These are phyloP conservation scores for Suillus alpinus DNA, from an alignment of 768 basidiomycete species.

Conservation along the genomic window DNA sequence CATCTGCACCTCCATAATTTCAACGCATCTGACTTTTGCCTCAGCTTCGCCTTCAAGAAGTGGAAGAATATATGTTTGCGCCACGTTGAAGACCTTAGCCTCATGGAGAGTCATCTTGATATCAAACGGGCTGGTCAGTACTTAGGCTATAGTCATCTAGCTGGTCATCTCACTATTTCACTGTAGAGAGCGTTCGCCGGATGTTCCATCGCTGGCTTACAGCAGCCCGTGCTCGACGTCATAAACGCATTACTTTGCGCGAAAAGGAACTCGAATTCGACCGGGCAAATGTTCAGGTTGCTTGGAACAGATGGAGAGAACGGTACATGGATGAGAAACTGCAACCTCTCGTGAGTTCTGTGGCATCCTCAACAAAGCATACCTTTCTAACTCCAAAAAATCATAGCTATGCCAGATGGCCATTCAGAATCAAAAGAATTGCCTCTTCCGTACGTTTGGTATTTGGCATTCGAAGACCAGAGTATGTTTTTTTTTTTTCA, in stretches of 20 bases:
- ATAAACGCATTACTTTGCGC: constrained; percentile 56
- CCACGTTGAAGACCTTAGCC: constrained; percentile 67
- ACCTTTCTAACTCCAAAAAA: constrained; percentile 8
- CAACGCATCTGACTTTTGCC: constrained; percentile 5
- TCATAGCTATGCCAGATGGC: constrained; percentile 44
- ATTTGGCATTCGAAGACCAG: constrained; percentile 76
- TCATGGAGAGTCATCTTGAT: constrained; percentile 83
- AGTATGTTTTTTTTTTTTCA: constrained; percentile 36
- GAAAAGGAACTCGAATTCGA: constrained; percentile 64
- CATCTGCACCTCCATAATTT: constrained; percentile 10
- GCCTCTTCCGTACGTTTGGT: constrained; percentile 64
- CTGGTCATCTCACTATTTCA: constrained; percentile 4
- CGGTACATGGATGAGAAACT: constrained; percentile 63
- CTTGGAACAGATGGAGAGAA: constrained; percentile 83
- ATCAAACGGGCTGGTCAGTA: constrained; percentile 73
- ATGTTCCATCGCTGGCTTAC: constrained; percentile 71
- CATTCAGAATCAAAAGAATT: constrained; percentile 55
- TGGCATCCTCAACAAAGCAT: not conserved
- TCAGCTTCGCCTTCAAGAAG: constrained; percentile 58
- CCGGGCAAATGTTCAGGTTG: constrained; percentile 44
- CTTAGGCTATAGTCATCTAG: constrained; percentile 1
- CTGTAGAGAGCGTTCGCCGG: constrained; percentile 61
- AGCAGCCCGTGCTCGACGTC: constrained; percentile 56
- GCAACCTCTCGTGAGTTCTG: constrained; percentile 56
- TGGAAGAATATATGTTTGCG: constrained; percentile 64